Percentiles rank a stretch among this genome's conserved stretches.
Evolutionary conservation across 805 yeast species (phyloP).

Genomic region (Candida hispaniensis): DNA sequence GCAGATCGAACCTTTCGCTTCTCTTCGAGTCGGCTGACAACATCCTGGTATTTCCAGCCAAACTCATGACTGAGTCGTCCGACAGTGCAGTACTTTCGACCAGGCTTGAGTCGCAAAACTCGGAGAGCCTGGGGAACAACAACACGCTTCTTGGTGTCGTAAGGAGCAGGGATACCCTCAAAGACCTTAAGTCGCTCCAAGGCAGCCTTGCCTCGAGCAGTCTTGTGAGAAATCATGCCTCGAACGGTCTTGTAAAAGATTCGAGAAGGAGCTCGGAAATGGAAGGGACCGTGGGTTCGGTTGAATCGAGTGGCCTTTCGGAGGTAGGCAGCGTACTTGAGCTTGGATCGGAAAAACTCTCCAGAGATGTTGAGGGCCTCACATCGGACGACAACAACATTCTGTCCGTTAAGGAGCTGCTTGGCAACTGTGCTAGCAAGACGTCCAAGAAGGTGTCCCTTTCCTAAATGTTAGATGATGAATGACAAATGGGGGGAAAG

Average conservation of each 20-base stretch:
- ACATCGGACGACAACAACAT: slow-evolving; percentile 93
- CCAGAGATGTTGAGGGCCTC: slow-evolving; percentile 98
- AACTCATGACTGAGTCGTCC: slow-evolving; percentile 93
- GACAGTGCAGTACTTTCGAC: slow-evolving; percentile 98
- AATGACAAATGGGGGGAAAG: not conserved
- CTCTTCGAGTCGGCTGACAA: slow-evolving; percentile 95
- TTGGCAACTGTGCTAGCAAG: slow-evolving; percentile 97
- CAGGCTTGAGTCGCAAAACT: slow-evolving; percentile 97
- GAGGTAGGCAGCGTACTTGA: slow-evolving; percentile 99
- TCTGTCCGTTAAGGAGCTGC: slow-evolving; percentile 97
- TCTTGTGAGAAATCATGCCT: slow-evolving; percentile 99
- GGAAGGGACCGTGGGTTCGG: slow-evolving; percentile 99
- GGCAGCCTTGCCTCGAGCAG: slow-evolving; percentile 99
- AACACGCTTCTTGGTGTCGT: slow-evolving; percentile 99
- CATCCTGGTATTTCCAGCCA: slow-evolving; percentile 99
- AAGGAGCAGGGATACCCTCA: slow-evolving; percentile 99
- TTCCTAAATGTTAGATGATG: too few species aligned
- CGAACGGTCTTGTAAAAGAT: slow-evolving; percentile 99
- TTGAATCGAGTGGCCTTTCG: slow-evolving; percentile 98
- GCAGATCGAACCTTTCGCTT: slow-evolving; percentile 98
- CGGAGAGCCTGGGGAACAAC: slow-evolving; percentile 99
- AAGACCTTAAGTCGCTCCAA: slow-evolving; percentile 98
- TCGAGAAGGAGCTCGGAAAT: slow-evolving; percentile 99
- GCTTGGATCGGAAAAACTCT: slow-evolving; percentile 99
- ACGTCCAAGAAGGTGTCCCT: slow-evolving; percentile 99